Conservation (phyloP, 2,329 filamentous ascomycete genomes). For the Colletotrichum sp. region DNA sequence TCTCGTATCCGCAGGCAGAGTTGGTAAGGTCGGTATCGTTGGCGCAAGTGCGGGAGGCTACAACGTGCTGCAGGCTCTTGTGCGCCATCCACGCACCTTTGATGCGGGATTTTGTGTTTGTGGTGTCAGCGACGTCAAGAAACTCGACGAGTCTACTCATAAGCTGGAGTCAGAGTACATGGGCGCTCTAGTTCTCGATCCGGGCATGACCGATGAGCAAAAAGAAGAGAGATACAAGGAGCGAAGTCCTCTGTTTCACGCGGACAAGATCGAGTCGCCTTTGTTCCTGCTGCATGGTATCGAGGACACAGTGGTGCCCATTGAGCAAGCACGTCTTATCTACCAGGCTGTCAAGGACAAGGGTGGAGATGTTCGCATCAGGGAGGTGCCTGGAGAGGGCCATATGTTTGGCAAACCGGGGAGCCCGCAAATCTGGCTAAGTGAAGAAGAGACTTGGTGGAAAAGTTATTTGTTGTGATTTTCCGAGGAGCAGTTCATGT, state of each 20-base stretch:
- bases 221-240: conserved; percentile 45
- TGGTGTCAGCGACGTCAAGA: conserved; percentile 56
- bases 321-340: conserved; percentile 61
- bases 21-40: conserved; percentile 50
- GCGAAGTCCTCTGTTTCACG: conserved; percentile 54
- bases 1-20: conserved; percentile 39
- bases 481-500: not conserved
- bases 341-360: conserved; percentile 45
- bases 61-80: conserved; percentile 53
- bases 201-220: conserved; percentile 39
- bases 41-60: conserved; percentile 61
- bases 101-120: conserved; percentile 54
- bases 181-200: conserved; percentile 45
- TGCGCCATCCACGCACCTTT: conserved; percentile 50
- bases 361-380: conserved; percentile 49
- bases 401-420: conserved; percentile 51
- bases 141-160: conserved; percentile 52
- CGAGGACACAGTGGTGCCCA: conserved; percentile 61
- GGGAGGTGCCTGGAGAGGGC: conserved; percentile 54
- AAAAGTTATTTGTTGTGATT: conserved; percentile 38
- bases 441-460: conserved; percentile 55
- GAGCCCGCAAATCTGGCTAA: conserved; percentile 42
- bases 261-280: conserved; percentile 51
- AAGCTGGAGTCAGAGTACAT: conserved; percentile 62
- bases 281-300: conserved; percentile 62